A percentile compares a stretch with the other conserved stretches of the same genome.
Conservation (phyloP, 129 eudicot genomes). For the Arctium lappa region DNA sequence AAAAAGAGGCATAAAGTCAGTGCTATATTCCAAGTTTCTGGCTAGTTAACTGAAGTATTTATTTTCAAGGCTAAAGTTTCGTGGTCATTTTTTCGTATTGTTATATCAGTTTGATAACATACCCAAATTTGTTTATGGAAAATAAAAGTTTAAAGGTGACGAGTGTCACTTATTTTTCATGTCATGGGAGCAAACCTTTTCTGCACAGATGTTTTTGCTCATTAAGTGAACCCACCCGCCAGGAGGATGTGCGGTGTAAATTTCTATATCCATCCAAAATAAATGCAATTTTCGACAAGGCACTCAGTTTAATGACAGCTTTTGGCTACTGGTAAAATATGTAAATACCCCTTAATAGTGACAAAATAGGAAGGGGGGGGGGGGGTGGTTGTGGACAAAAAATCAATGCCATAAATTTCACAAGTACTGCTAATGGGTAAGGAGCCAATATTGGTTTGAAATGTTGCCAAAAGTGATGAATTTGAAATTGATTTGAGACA, state of each 20-base stretch:
- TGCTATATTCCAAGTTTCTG: neutral
- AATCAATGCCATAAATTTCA: neutral
- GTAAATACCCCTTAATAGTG: neutral
- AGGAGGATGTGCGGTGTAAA: neutral
- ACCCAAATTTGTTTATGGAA: neutral
- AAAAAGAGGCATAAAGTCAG: neutral
- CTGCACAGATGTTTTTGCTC: neutral
- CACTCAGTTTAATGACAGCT: neutral
- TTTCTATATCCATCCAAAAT: neutral
- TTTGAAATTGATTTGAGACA: neutral
- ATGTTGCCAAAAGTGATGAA: neutral
- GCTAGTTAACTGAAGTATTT: neutral
- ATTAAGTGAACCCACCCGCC: neutral
- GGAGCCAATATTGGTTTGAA: neutral
- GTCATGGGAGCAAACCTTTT: neutral
- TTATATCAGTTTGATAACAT: neutral
- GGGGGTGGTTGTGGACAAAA: neutral
- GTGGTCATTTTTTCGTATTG: neutral
- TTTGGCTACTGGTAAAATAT: neutral
- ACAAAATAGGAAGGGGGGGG: neutral
- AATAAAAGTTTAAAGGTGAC: neutral
- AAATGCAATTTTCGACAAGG: neutral
- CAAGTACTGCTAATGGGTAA: neutral
- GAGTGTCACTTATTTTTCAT: neutral
- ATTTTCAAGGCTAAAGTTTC: neutral